phyloP scores from a whole-genome alignment of 1,284 basidiomycete genomes.

The Meripilus lineatus region DNA sequence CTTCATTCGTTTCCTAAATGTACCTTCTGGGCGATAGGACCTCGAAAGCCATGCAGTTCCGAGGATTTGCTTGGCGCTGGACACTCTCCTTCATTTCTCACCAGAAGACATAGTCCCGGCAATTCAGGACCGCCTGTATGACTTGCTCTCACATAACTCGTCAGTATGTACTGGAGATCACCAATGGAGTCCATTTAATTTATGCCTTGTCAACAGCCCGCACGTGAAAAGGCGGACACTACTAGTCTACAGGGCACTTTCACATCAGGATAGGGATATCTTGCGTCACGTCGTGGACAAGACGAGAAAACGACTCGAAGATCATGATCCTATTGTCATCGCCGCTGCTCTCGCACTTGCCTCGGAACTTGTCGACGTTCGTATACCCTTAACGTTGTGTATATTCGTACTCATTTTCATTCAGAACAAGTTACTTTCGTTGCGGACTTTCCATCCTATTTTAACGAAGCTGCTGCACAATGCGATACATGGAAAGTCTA shows the following conservation, averaged over 20 bases:
- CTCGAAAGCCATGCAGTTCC: slow-evolving; percentile 49
- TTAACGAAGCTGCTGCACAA: slow-evolving; percentile 7
- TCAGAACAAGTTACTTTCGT: slow-evolving; percentile 11
- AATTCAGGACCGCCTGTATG: slow-evolving; percentile 57
- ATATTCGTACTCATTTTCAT: background rate
- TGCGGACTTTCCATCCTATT: slow-evolving; percentile 9
- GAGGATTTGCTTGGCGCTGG: slow-evolving; percentile 66
- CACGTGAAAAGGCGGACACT: slow-evolving; percentile 59
- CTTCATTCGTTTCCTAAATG: slow-evolving; percentile 5
- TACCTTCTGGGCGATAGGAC: slow-evolving; percentile 42
- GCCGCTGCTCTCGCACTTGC: slow-evolving; percentile 42
- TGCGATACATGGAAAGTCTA: slow-evolving; percentile 6
- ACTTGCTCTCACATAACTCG: slow-evolving; percentile 66
- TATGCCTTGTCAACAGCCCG: slow-evolving; percentile 32
- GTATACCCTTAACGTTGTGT: too few relatives aligned
- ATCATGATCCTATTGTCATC: slow-evolving; percentile 42
- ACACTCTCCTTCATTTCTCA: slow-evolving; percentile 54
- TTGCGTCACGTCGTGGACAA: slow-evolving; percentile 40
- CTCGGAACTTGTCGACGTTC: slow-evolving; percentile 22
- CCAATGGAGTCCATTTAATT: slow-evolving; percentile 8
- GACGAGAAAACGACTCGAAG: slow-evolving; percentile 40
- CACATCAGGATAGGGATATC: slow-evolving; percentile 41
- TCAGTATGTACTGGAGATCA: slow-evolving; percentile 44
- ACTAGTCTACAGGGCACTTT: slow-evolving; percentile 52
- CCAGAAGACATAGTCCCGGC: slow-evolving; percentile 68